These are phyloP conservation scores for Annulohypoxylon maeteangense DNA, from an alignment of 495 filamentous ascomycete genomes.

Conservation along the genomic window DNA sequence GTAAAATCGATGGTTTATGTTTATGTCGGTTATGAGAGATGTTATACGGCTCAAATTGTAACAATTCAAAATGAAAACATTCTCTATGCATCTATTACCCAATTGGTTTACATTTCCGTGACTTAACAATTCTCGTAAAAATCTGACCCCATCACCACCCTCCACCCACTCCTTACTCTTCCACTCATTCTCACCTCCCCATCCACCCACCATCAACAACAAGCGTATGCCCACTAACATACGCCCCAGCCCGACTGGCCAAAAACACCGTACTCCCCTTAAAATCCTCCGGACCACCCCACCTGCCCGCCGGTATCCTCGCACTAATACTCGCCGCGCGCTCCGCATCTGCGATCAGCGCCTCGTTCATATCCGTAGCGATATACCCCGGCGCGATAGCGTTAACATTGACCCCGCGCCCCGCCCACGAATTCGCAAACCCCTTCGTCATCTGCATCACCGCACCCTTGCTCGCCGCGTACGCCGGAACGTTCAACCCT, in stretches of 20 bases:
- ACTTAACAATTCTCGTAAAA: background rate
- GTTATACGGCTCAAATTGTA: background rate
- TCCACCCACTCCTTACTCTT: background rate
- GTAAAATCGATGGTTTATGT: background rate
- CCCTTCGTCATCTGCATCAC: conserved; percentile 89
- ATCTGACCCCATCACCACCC: background rate
- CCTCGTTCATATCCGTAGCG: conserved; percentile 91
- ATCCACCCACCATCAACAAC: conserved; percentile 96
- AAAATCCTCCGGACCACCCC: conserved; percentile 90
- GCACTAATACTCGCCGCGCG: conserved; percentile 78
- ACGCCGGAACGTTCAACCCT: conserved; percentile 89
- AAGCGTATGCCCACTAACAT: conserved; percentile 83
- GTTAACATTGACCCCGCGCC: conserved; percentile 81
- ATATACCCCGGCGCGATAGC: conserved; percentile 85
- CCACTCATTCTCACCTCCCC: conserved; percentile 67
- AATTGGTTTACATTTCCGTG: background rate
- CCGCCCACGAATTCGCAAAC: conserved; percentile 86
- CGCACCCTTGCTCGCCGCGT: conserved; percentile 89
- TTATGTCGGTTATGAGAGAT: background rate
- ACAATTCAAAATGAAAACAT: background rate
- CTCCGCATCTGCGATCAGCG: conserved; percentile 76
- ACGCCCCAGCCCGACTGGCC: conserved; percentile 77
- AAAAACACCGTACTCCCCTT: conserved; percentile 85
- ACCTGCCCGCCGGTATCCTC: conserved; percentile 85
- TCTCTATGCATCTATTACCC: background rate